These are phyloP conservation scores for Saturnispora saitoi DNA, from an alignment of 805 yeast genomes.

Conservation along the genomic window DNA sequence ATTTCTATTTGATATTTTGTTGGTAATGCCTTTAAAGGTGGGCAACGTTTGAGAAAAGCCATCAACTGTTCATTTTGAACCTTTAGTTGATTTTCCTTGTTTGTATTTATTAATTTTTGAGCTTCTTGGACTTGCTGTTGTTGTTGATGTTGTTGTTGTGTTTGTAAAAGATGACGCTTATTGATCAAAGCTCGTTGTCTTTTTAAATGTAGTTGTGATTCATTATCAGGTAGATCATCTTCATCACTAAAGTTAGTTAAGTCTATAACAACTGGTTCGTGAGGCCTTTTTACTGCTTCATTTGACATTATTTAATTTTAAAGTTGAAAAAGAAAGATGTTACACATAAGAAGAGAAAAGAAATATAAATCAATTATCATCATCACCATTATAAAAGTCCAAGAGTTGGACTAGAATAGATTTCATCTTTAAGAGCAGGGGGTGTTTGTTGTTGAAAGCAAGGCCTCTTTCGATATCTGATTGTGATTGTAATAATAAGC, in stretches of 20 bases:
- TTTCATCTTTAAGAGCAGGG: conserved; percentile 41
- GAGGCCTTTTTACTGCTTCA: background rate
- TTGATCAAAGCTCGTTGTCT: background rate
- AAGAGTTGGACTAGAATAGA: conserved; percentile 39
- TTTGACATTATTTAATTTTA: background rate
- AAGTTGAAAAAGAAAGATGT: background rate
- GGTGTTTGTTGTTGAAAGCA: conserved; percentile 48
- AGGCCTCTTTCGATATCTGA: conserved; percentile 68
- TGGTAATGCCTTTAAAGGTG: conserved; percentile 11
- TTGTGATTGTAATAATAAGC: conserved; percentile 53
- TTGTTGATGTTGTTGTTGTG: background rate
- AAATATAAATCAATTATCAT: background rate
- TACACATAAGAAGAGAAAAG: background rate
- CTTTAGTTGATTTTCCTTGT: background rate
- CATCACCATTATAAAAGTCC: conserved; percentile 53
- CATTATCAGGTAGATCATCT: background rate
- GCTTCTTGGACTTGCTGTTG: background rate
- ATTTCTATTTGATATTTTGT: conserved; percentile 12
- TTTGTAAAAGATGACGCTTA: background rate
- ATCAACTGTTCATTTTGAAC: conserved; percentile 1
- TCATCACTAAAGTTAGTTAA: conserved; percentile 4
- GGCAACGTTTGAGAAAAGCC: conserved; percentile 7
- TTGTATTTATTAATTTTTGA: background rate
- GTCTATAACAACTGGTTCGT: background rate
- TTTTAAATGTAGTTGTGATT: background rate